Conservation (phyloP, 768 basidiomycete genomes). For the Tricholoma furcatifolium region DNA sequence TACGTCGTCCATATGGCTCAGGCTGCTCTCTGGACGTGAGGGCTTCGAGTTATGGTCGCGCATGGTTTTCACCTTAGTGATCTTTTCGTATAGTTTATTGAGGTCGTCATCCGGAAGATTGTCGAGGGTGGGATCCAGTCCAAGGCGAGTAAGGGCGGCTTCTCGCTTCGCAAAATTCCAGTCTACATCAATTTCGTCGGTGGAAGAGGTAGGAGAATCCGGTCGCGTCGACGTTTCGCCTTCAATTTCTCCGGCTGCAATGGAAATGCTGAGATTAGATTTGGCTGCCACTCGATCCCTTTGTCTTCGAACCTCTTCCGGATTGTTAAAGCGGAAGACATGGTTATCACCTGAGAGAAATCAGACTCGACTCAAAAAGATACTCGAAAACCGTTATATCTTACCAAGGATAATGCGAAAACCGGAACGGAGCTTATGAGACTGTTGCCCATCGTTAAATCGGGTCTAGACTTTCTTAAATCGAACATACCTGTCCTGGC, state of each 20-base stretch:
- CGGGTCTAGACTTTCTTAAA: neutral
- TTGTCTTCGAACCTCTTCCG: slow-evolving; percentile 90
- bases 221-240: slow-evolving; percentile 67
- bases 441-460: slow-evolving; percentile 32
- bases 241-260: slow-evolving; percentile 68
- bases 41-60: slow-evolving; percentile 72
- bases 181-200: slow-evolving; percentile 77
- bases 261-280: slow-evolving; percentile 64
- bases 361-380: slow-evolving; percentile 11
- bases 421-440: slow-evolving; percentile 87
- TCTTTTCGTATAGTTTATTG: slow-evolving; percentile 91
- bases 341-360: slow-evolving; percentile 78
- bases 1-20: slow-evolving; percentile 81
- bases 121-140: slow-evolving; percentile 86
- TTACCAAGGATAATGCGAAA: slow-evolving; percentile 94
- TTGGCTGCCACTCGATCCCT: slow-evolving; percentile 78
- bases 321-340: slow-evolving; percentile 96
- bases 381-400: slow-evolving; percentile 24
- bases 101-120: slow-evolving; percentile 93
- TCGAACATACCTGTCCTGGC: slow-evolving; percentile 63
- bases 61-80: slow-evolving; percentile 87
- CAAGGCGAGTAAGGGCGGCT: slow-evolving; percentile 84
- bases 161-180: slow-evolving; percentile 98
- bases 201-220: slow-evolving; percentile 71
- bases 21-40: slow-evolving; percentile 86